These are phyloP conservation scores for Pestalotiopsis sp. DNA, from an alignment of 2,329 filamentous ascomycete genomes.

Conservation along the genomic window DNA sequence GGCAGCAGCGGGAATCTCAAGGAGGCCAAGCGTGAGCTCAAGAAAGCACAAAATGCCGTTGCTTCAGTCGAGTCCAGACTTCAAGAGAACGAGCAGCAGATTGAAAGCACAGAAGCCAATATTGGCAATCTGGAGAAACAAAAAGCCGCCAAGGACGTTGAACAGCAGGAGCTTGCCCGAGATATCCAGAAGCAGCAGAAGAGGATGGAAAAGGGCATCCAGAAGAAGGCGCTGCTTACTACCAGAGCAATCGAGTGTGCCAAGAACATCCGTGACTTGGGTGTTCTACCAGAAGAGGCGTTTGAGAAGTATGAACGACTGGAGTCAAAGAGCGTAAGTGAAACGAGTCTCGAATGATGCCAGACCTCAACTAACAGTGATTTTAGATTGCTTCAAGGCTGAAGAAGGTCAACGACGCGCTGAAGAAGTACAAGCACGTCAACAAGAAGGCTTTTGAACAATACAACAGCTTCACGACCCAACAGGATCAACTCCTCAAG, in stretches of 20 bases:
- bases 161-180: slow-evolving; percentile 74
- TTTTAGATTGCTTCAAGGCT: slow-evolving; percentile 65
- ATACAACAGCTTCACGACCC: slow-evolving; percentile 94
- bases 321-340: slow-evolving; percentile 72
- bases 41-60: slow-evolving; percentile 73
- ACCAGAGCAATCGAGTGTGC: slow-evolving; percentile 79
- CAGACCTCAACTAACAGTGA: background rate
- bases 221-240: slow-evolving; percentile 80
- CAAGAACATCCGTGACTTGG: slow-evolving; percentile 89
- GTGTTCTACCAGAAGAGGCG: slow-evolving; percentile 90
- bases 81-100: slow-evolving; percentile 72
- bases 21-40: slow-evolving; percentile 80
- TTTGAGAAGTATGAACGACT: slow-evolving; percentile 89
- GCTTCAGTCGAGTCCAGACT: slow-evolving; percentile 70
- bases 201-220: slow-evolving; percentile 87
- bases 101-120: slow-evolving; percentile 56
- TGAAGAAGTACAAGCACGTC: slow-evolving; percentile 97
- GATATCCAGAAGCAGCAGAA: slow-evolving; percentile 86
- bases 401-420: slow-evolving; percentile 86
- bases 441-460: slow-evolving; percentile 99
- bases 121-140: slow-evolving; percentile 41
- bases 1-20: slow-evolving; percentile 70
- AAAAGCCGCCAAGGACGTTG: slow-evolving; percentile 67
- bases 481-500: slow-evolving; percentile 84
- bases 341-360: background rate